Evolutionary conservation across 768 basidiomycete genomes (phyloP), one percentile per base, ranked within the genome.

Genomic region (Collybia mongolica): DNA sequence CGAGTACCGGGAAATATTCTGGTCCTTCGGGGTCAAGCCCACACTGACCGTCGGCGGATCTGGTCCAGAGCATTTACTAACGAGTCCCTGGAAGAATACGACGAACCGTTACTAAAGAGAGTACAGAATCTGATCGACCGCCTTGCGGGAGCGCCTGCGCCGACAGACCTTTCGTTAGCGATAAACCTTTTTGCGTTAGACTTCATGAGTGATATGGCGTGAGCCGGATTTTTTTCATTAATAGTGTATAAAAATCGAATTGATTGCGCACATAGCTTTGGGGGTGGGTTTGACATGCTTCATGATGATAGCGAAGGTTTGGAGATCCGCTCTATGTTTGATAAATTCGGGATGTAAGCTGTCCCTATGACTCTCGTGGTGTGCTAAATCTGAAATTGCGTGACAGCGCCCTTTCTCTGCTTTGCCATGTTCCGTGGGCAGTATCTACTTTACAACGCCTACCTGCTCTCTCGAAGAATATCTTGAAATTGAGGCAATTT

Each of bases 61-160:
- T 79, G 78, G 78, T 70, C 71, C 26, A 62, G 72, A 38, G 76
- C 65, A 0, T 71, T 80, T 54, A 72, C 61, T 14, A 62, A 60
- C 8, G 60, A 61, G 1, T 65, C 73, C 1, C 44, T 80, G 6
- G 70, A 67, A 47, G 71, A 72, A 24, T 76, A 77, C 50, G 65
- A 74, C 39, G 55, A 58, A 12, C 53, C 70, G 15, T 54, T 77
- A 12, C 52, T 56, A 1, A 51, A 54, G 32, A 53, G 74, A 15
- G 63, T 63, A 8, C 54, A 50, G 4, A 60, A 73, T 29, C 60
- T 79, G 2, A 54, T 71, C 1, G 62, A 59, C 26, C 50, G 50
- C 17, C 54, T 76, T 46, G 52, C 29, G 4, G 42, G 23, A 11
- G 22, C 19, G 51, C n/a, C 20, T 49, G 41, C 28, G 52, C 53